phyloP scores from a whole-genome alignment of 2,329 filamentous ascomycete genomes.

The Tothia fuscella region DNA sequence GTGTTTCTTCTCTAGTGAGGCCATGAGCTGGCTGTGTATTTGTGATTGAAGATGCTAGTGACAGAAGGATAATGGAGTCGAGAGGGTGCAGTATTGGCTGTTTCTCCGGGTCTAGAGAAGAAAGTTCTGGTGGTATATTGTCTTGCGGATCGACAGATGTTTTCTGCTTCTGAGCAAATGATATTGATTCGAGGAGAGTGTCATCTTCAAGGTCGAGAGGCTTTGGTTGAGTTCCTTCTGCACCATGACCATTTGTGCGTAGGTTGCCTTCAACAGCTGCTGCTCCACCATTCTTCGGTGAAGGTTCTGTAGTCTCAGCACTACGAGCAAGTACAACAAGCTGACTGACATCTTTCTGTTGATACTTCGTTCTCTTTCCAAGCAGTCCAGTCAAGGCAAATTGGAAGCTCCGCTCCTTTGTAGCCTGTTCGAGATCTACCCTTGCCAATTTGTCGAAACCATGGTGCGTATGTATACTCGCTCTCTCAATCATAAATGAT shows the following conservation, averaged over 20 bases:
- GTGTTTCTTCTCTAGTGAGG: conserved; percentile 82
- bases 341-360: conserved; percentile 72
- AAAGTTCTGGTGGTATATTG: conserved; percentile 48
- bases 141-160: not conserved
- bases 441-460: conserved; percentile 67
- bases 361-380: conserved; percentile 73
- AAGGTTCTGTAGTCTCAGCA: conserved; percentile 21
- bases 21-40: conserved; percentile 78
- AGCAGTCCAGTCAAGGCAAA: conserved; percentile 78
- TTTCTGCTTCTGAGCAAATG: conserved; percentile 49
- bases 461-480: conserved; percentile 73
- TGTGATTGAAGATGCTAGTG: conserved; percentile 70
- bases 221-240: conserved; percentile 37
- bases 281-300: conserved; percentile 8
- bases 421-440: conserved; percentile 57
- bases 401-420: conserved; percentile 54
- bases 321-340: conserved; percentile 84
- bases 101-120: conserved; percentile 57
- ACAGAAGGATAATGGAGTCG: conserved; percentile 79
- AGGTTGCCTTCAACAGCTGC: too few relatives aligned
- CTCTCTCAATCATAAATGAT: conserved; percentile 68
- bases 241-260: conserved; percentile 10
- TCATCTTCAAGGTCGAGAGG: conserved; percentile 80
- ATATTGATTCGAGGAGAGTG: conserved; percentile 77
- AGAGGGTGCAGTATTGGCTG: conserved; percentile 74